phyloP scores from a whole-genome alignment of 148 eudicot genomes.

The Talinum fruticosum region DNA sequence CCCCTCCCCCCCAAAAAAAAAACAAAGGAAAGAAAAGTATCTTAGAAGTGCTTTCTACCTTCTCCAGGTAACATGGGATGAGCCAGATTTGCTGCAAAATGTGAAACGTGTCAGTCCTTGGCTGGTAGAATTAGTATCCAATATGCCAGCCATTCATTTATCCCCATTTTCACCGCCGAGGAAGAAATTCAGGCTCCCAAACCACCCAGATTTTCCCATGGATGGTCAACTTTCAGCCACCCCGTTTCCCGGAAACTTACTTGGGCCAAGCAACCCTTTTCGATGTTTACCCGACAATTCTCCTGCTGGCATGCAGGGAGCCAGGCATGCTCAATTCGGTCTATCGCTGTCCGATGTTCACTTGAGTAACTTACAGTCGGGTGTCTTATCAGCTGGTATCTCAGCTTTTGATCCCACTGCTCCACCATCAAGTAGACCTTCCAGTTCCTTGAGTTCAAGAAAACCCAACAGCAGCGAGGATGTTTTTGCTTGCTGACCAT shows the following conservation, averaged over 20 bases:
- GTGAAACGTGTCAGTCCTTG: conserved; percentile 95
- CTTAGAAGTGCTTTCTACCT: conserved; percentile 3
- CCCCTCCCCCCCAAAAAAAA: neutral
- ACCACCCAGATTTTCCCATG: conserved; percentile 62
- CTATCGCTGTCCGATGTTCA: conserved; percentile 68
- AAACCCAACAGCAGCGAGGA: conserved; percentile 45
- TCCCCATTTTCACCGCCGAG: conserved; percentile 89
- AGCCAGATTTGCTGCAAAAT: conserved; percentile 93
- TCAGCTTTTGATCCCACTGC: conserved; percentile 38
- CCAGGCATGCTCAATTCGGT: conserved; percentile 97
- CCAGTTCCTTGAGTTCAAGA: conserved; percentile 34
- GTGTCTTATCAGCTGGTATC: conserved; percentile 53
- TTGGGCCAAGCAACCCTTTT: conserved; percentile 48
- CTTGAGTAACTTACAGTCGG: conserved; percentile 50
- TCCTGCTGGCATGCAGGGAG: conserved; percentile 99
- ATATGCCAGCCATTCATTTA: conserved; percentile 75
- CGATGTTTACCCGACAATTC: conserved; percentile 54
- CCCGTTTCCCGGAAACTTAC: conserved; percentile 45
- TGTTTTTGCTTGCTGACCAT: conserved; percentile 69
- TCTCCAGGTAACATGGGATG: conserved; percentile 86
- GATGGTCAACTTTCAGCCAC: conserved; percentile 64
- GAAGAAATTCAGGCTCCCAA: conserved; percentile 68
- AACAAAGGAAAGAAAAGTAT: neutral
- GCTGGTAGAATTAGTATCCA: conserved; percentile 88
- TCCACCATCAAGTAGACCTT: conserved; percentile 30